Evolutionary conservation across 108 stramenopile genomes (phyloP).

Genomic region (Cylindrotheca closterium): DNA sequence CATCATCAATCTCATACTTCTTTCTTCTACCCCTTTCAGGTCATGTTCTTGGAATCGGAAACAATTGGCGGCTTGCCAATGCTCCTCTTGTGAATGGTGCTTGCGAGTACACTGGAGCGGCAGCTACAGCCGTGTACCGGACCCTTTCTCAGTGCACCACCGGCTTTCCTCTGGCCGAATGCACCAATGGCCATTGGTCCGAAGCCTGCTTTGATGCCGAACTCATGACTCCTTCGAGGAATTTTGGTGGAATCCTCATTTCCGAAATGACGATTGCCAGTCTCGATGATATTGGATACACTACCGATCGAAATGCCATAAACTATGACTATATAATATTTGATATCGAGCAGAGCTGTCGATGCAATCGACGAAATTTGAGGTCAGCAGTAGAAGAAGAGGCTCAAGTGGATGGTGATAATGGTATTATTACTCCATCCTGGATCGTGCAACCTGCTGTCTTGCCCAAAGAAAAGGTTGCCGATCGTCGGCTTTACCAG

Average conservation of each 20-base stretch:
- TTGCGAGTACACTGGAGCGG: not conserved
- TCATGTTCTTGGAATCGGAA: not conserved
- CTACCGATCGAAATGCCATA: not conserved
- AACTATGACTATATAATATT: not conserved
- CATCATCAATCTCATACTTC: too few species aligned
- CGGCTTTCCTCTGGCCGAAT: not conserved
- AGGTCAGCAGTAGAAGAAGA: not conserved
- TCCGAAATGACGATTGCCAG: not conserved
- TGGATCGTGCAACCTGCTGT: too few species aligned
- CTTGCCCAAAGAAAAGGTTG: too few species aligned
- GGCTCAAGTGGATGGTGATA: too few species aligned
- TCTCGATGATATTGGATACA: not conserved
- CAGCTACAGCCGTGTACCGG: not conserved
- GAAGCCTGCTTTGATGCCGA: not conserved
- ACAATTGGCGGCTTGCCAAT: not conserved
- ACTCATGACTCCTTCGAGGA: not conserved
- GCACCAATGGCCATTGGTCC: not conserved
- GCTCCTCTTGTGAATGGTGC: not conserved
- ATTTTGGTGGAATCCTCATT: not conserved
- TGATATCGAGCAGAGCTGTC: not conserved
- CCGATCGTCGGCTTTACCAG: too few species aligned
- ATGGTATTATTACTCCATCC: too few species aligned
- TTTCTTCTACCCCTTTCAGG: too few species aligned
- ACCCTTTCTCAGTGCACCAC: not conserved
- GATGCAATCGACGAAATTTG: not conserved